A percentile compares a stretch with the other conserved stretches of the same genome.
Conservation (phyloP, 371 early-diverging fungal species). For the Mucor saturninus region DNA sequence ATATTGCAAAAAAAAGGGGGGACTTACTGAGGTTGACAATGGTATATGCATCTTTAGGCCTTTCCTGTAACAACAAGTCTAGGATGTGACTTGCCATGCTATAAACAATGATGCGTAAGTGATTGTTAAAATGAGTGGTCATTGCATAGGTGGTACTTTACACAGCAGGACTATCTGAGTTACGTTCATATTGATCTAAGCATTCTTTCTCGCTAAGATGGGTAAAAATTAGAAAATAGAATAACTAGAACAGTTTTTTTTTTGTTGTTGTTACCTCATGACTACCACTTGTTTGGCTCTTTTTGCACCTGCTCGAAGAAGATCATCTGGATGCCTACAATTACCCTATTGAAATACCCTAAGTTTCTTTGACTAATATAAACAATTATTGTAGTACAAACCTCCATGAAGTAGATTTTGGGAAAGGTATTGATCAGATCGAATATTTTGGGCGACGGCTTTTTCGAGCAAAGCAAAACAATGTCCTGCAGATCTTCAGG, state of each 20-base stretch:
- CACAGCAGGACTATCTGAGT: constrained; percentile 55
- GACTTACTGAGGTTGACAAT: constrained; percentile 37
- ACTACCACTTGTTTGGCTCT: constrained; percentile 61
- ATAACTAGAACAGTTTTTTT: not conserved
- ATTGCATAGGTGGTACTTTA: constrained; percentile 18
- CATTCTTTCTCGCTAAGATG: constrained; percentile 46
- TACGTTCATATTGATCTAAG: constrained; percentile 41
- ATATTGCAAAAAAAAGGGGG: not conserved
- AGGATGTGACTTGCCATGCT: constrained; percentile 46
- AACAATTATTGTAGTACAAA: constrained; percentile 22
- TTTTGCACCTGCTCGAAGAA: constrained; percentile 59
- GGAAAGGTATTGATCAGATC: constrained; percentile 56
- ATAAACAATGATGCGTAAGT: not conserved
- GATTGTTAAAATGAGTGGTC: too few relatives aligned
- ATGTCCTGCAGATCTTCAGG: constrained; percentile 56
- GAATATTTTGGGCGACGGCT: constrained; percentile 47
- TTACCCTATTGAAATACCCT: constrained; percentile 43
- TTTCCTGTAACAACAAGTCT: constrained; percentile 32
- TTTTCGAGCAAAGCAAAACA: constrained; percentile 53
- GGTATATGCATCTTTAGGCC: constrained; percentile 25
- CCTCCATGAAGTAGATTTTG: constrained; percentile 57
- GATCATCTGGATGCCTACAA: constrained; percentile 62
- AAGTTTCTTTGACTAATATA: not conserved
- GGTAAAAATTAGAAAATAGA: not conserved
- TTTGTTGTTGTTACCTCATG: constrained; percentile 45